Evolutionary conservation across 352 stramenopile genomes (phyloP), one percentile per base, ranked within the genome.

Genomic region (Phytopythium delawarense): DNA sequence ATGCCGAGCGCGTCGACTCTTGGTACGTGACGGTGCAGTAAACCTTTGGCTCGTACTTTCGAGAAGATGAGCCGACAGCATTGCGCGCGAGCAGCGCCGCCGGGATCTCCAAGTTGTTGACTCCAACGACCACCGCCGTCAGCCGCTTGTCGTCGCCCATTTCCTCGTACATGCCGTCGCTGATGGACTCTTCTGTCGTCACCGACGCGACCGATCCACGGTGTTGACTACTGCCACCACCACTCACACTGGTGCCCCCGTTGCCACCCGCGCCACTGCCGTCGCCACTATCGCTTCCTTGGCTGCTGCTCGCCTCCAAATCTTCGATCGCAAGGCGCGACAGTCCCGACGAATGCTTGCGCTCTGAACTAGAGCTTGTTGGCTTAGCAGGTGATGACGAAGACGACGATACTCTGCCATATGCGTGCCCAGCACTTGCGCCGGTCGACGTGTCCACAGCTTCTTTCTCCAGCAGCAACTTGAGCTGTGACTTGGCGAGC

Each of bases 11-110:
- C 1, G 86, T 95, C 39, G 86, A 89, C 39, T 91, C 70, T 57
- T 84, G 72, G 58, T 87, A 93, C 35, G 77, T 89, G 30, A 95
- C 81, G 3, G 86, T 92, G 62, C 84, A 95, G 61, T 95, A 95
- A 8, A 92, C 70, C 54, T 91, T 93, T 5, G 71, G 84, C 21
- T 88, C 78, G 1, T 71, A 37, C 51, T 67, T 52, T 18, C 74
- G 64, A 0, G 42, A 74, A 42, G 67, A 69, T n/a, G 61, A 65
- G 50, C 66, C 63, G 40, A 73, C 74, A 52, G 73, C 79, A 63
- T 79, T 84, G 30, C 54, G 64, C 37, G 50, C 62, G 57, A 85
- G 70, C 52, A 78, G 52, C 23, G 67, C 61, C 11, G 64, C 67
- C 0, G 76, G 75, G 42, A 90, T 84, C 65, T 85, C 74, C 1